phyloP scores from a whole-genome alignment of 2,329 filamentous ascomycete genomes.

The Trichophyton simii region DNA sequence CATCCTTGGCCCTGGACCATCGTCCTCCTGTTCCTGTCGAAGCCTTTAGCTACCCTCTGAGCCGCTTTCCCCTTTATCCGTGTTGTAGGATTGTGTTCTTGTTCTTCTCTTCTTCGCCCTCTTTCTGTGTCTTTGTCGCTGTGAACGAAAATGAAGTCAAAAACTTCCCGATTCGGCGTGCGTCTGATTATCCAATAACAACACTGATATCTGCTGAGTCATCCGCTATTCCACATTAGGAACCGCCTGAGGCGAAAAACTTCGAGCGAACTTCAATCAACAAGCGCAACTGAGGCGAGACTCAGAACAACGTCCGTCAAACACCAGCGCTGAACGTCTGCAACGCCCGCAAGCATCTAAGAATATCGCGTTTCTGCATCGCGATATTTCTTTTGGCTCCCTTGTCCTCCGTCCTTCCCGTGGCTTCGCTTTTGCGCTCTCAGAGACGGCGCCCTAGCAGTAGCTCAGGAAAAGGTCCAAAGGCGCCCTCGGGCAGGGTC shows the following conservation, averaged over 20 bases:
- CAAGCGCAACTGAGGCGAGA: conserved; percentile 30
- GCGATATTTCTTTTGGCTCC: conserved; percentile 27
- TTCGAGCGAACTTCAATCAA: conserved; percentile 29
- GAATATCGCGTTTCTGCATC: conserved; percentile 32
- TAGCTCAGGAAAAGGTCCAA: conserved; percentile 25
- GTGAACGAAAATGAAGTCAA: background rate
- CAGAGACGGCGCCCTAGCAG: conserved; percentile 21
- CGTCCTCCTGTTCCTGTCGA: background rate
- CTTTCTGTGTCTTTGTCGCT: background rate
- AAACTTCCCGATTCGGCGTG: background rate
- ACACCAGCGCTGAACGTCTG: conserved; percentile 23
- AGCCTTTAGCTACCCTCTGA: background rate
- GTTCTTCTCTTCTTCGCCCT: background rate
- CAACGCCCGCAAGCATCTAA: conserved; percentile 17
- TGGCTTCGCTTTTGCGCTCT: conserved; percentile 19
- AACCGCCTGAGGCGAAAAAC: conserved; percentile 13
- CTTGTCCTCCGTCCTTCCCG: conserved; percentile 18
- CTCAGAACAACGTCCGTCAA: conserved; percentile 32
- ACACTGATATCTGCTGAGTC: background rate
- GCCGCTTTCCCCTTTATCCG: background rate
- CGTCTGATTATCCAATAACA: background rate
- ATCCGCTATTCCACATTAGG: background rate
- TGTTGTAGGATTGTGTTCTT: background rate
- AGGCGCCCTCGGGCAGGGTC: conserved; percentile 38
- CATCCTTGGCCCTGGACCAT: background rate